Conservation (phyloP, 192 early-diverging fungal genomes). For the Dissophora globulifera region DNA sequence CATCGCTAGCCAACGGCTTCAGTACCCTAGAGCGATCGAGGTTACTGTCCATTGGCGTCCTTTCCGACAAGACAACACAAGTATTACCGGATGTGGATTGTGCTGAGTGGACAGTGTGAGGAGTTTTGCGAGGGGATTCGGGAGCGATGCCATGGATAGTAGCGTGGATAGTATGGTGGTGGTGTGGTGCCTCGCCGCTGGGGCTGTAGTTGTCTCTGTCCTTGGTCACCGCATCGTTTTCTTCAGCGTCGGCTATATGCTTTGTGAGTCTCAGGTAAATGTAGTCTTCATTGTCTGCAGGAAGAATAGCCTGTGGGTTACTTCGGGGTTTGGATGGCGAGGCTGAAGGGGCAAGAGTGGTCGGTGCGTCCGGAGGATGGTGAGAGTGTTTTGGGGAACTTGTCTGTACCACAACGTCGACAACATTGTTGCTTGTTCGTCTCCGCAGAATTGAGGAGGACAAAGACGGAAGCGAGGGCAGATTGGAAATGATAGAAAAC, state of each 20-base stretch:
- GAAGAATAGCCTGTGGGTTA: slow-evolving; percentile 45
- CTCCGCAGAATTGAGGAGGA: slow-evolving; percentile 26
- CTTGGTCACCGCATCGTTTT: no score
- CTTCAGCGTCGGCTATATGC: no score
- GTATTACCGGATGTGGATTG: not conserved
- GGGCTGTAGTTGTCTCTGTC: no score
- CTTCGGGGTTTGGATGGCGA: slow-evolving; percentile 17
- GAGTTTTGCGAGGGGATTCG: no score
- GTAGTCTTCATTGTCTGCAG: slow-evolving; percentile 1
- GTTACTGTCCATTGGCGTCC: slow-evolving; percentile 20
- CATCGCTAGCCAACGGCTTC: slow-evolving; percentile 19
- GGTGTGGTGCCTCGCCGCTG: no score
- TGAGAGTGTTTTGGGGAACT: not conserved
- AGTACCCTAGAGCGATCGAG: slow-evolving; percentile 26
- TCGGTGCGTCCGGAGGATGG: slow-evolving; percentile 12
- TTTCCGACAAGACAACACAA: not conserved
- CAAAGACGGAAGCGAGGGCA: slow-evolving; percentile 12
- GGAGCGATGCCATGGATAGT: no score
- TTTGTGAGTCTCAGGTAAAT: not conserved
- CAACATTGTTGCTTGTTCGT: slow-evolving; percentile 6
- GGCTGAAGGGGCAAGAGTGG: not conserved
- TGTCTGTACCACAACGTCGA: slow-evolving; percentile 27
- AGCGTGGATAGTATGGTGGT: no score
- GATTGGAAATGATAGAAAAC: slow-evolving; percentile 30
- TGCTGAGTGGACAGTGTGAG: slow-evolving; percentile 22